Base-by-base conservation (phyloP, 441 rosid species). In the Macaranga tanarius region DNA sequence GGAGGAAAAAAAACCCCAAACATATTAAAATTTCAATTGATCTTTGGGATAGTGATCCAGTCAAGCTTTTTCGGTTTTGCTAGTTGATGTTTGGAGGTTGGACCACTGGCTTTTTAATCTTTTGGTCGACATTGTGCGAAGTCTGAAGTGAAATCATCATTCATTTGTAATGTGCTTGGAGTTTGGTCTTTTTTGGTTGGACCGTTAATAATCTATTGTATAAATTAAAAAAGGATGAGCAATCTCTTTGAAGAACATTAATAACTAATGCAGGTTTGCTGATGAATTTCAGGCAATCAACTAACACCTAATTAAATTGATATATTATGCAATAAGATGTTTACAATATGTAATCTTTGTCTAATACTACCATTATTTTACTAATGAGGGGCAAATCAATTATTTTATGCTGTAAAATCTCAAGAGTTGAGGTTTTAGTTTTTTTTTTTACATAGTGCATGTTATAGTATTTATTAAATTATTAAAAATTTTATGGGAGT, bases 41-140 rank as follows among this genome's bases (percentile, higher is more conserved):
- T 42, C 47, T 42, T 0, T 42, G 12, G 47, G 47, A 42, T 25
- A 28, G 15, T 15, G 40, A 59, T 19, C 45, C 45, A 15, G 10
- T 9, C 0, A 12, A 31, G 7, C 44, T 9, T 62, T 34, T 19
- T 2, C n/a, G 23, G 22, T 5, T 34, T 54, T 54, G 0, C 57
- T 0, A 42, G 77, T 73, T 65, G 76, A 77, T 51, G 58, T 59
- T 23, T 50, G 77, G 42, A 64, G 69, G 70, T 75, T 70, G 73
- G 79, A 76, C 73, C 73, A 48, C 52, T 7, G 22, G 25, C 45
- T 45, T 70, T 70, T 5, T 42, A 7, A 63, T 64, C 51, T 65
- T 66, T 17, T 42, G 31, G 70, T 59, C 63, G 17, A 38, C 45
- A 70, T 52, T 10, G 4, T 52, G 51, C 23, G 25, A 19, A 56